Base-by-base conservation (phyloP, 208 protist species). In the Wallacemonas rigidus region DNA sequence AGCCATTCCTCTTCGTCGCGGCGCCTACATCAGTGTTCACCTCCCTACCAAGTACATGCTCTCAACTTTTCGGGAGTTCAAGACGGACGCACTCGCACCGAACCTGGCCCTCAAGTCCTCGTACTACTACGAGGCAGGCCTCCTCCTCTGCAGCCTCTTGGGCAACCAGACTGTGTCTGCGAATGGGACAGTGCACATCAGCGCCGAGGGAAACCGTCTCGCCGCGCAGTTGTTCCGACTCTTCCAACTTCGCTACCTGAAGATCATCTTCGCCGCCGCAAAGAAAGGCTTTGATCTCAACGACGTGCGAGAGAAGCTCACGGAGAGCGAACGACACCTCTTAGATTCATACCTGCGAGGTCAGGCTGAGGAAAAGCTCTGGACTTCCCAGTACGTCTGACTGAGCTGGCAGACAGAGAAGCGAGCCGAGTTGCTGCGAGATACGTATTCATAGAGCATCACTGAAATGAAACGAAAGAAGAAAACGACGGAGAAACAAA, bases 201-300 rank as follows among this genome's bases (percentile, higher is more conserved):
- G 80, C 60, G 45, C 74, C 14, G 86, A 91, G 62, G 86, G 86
- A 14, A 86, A 85, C 75, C 81, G 85, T n/a, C 83, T 94, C 9
- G 85, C 84, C 9, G 80, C 75, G 9, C 89, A 94, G 74, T 83
- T 94, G 44, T 88, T 90, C 71, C 77, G 84, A 26, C 74, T 94
- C 11, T 94, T 87, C 70, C 89, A 91, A 61, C 67, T 91, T 12
- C 81, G 89, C n/a, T 94, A 89, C 68, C 76, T 92, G 5, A 82
- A 82, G 57, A 82, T 94, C 77, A 86, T 94, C 62, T 77, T 82
- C 39, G 75, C 89, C 36, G 76, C 84, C 40, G 79, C 85, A 15
- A 94, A 94, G 67, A 80, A 76, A 58, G 89, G 89, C 26, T 87
- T 90, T 71, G 89, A 94, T 74, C 75, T 89, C 12, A 89, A 65